Evolutionary conservation across 768 basidiomycete genomes (phyloP), one percentile per base, ranked within the genome.

Genomic region (Kwoniella newhampshirensis): DNA sequence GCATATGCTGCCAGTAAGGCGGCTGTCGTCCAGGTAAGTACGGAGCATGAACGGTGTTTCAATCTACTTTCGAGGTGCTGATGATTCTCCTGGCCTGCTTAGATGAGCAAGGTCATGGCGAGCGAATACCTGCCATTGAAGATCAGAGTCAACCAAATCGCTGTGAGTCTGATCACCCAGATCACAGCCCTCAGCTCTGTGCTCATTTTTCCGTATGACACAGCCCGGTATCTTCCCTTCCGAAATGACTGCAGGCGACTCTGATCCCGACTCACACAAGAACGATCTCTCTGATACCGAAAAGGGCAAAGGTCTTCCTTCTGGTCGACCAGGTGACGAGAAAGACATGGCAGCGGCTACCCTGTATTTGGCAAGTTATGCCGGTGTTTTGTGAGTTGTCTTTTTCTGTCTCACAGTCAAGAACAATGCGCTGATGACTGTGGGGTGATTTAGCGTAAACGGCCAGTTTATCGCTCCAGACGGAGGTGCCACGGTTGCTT

Each of bases 71-170:
- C 11, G 36, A 37, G 9, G 36, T 37, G n/a, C n/a, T 37, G 36
- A n/a, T 37, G 36, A 37, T n/a, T n/a, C n/a, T n/a, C n/a, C n/a
- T n/a, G n/a, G n/a, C n/a, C n/a, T 28, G 13, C 20, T 20, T 43
- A 68, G 58, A 51, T 71, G 54, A 61, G 54, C 51, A 66, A 66
- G 37, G 64, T 68, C 32, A 43, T 68, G 42, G 70, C 70, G 15
- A 55, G 30, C 15, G 70, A 71, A 41, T 63, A 64, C 37, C 23
- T 63, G 28, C 60, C 54, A 25, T 48, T 66, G 12, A 68, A 62
- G 36, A 68, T 71, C 36, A 51, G 70, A 44, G 62, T 66, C 23
- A 71, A 71, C 57, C 67, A 71, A 50, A 64, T 71, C 43, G 68
- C 68, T 39, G 64, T 66, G 32, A 26, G 64, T 64, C 20, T 46